Percentiles rank a stretch among this genome's conserved stretches.
Evolutionary conservation across 768 basidiomycete species (phyloP).

Genomic region (Paxillus rubicundulus): DNA sequence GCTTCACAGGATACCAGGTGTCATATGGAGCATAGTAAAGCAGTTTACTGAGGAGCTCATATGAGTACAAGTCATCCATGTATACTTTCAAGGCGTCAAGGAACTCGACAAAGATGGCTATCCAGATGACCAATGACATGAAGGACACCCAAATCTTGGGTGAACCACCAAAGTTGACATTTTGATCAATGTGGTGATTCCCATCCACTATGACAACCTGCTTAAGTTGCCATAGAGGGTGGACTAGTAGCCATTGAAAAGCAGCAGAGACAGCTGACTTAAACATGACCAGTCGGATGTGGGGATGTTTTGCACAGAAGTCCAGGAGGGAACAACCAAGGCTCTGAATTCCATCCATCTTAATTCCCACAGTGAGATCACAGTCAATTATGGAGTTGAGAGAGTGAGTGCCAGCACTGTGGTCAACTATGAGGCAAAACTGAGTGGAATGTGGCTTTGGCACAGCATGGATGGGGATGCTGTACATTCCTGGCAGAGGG

Average conservation of each 20-base stretch:
- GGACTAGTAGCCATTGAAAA: not conserved
- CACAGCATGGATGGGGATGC: slow-evolving; percentile 37
- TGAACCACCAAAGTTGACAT: slow-evolving; percentile 27
- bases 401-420: slow-evolving; percentile 28
- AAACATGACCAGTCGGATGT: not conserved
- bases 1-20: slow-evolving; percentile 16
- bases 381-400: slow-evolving; percentile 36
- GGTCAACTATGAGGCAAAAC: slow-evolving; percentile 32
- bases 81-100: not conserved
- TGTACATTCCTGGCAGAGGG: slow-evolving; percentile 40
- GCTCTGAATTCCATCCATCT: no score
- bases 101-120: slow-evolving; percentile 12
- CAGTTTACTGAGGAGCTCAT: slow-evolving; percentile 6
- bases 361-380: not conserved
- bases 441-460: slow-evolving; percentile 41
- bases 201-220: slow-evolving; percentile 32
- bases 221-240: slow-evolving; percentile 29
- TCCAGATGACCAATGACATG: slow-evolving; percentile 29
- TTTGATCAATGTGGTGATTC: slow-evolving; percentile 18
- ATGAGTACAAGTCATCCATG: not conserved
- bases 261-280: not conserved
- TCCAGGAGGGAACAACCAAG: no score
- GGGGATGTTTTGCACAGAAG: not conserved
- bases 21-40: slow-evolving; percentile 26
- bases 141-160: no score